phyloP scores from a whole-genome alignment of 768 basidiomycete species.

The Leccinum truebloodii region DNA sequence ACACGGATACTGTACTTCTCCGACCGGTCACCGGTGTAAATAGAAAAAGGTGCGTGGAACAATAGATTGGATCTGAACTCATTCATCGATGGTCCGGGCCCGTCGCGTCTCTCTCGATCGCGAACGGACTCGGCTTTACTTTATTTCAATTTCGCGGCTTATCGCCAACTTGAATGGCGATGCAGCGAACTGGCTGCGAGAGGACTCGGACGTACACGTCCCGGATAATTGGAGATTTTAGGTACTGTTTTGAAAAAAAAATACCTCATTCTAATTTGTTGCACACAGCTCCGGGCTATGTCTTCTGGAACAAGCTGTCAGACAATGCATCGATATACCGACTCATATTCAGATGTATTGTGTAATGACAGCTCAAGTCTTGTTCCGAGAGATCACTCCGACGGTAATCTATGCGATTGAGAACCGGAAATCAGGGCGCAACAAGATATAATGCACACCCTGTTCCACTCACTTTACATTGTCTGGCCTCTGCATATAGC shows the following conservation, averaged over 20 bases:
- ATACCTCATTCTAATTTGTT: background rate
- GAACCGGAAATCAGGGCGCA: background rate
- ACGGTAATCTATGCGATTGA: background rate
- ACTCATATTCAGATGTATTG: conserved; percentile 1
- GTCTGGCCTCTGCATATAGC: background rate
- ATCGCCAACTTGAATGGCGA: background rate
- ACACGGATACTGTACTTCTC: background rate
- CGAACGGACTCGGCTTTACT: conserved; percentile 1
- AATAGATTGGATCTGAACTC: conserved; percentile 22
- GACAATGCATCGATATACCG: background rate
- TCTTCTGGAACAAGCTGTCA: background rate
- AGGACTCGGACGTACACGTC: background rate
- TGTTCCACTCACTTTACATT: conserved; percentile 21
- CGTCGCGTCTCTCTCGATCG: background rate
- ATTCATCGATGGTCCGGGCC: background rate
- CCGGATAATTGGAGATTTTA: too few relatives aligned
- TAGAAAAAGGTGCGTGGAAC: conserved; percentile 3
- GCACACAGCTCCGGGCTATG: background rate
- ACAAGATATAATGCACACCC: conserved; percentile 4
- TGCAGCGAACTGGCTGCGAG: background rate
- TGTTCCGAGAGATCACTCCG: background rate
- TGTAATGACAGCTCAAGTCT: conserved; percentile 7
- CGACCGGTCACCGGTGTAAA: conserved; percentile 4
- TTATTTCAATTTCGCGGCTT: background rate
- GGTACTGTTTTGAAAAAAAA: background rate